Base-by-base conservation (phyloP, 1,139 yeast genomes). In the Saccharomyces hybrid region DNA sequence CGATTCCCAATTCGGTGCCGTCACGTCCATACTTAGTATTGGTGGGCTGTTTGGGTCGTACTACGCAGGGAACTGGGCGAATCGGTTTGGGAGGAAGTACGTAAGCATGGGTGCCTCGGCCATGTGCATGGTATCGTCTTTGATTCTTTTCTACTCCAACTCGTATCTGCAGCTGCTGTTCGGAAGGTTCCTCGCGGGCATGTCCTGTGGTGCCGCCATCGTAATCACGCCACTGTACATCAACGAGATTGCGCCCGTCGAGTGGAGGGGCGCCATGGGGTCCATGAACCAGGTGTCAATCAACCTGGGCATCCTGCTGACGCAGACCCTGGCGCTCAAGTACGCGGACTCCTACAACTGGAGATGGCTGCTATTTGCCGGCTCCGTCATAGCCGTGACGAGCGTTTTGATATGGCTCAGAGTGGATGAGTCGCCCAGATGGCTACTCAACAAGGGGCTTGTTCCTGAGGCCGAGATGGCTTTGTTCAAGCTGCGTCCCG, bases 21-120 rank as follows among this genome's bases (percentile, higher is more conserved):
- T 85, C n/a, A 90, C 96, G 0, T 84, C 96, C 0, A 79, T 88
- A 28, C 89, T 86, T 70, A 83, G 95, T 42, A 76, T 91, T 54
- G 98, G 99, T 7, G 98, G 98, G 0, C 75, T 91, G 25, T 54
- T 86, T 6, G 90, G 96, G 1, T 88, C 97, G 0, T 74, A 84
- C 8, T 73, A 80, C 61, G 88, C 90, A 1, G 93, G 96, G 0
- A 63, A 74, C 9, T 59, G 88, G n/a, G 86, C 96, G 11, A 88
- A 87, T 60, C 64, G 64, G 31, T 71, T 77, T 51, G 98, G 98
- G 1, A 76, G 97, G 47, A 79, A 78, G 60, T 70, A 72, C 30
- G 73, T 86, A 2, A 78, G 86, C 47, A 68, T 84, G 48, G 53
- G 78, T n/a, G 84, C 87, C 57, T 78, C 83, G 50, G 49, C 75